Evolutionary conservation across 2,329 filamentous ascomycete genomes (phyloP), one percentile per base, ranked within the genome.

Genomic region (Penicillium sp.): DNA sequence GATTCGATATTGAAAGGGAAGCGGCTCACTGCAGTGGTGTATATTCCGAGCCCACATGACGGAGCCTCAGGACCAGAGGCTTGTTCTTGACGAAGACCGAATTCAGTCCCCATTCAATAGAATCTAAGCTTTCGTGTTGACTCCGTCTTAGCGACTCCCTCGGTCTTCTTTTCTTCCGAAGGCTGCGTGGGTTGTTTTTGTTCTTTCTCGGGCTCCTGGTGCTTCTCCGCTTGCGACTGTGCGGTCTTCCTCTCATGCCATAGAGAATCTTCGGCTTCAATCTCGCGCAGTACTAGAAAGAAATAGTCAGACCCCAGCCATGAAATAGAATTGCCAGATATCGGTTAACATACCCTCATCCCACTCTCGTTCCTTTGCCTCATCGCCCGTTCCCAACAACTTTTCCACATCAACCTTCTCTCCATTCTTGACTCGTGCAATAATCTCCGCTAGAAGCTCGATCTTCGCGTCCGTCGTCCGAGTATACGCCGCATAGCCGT

Each of bases 401-500:
- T 85, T 86, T 71, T 94, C 90, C 2, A 97, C 91, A 73, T 97
- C 90, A 19, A 97, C 88, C 16, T 89, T 81, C 61, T 80, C 76
- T 5, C 76, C 78, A 1, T 68, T 76, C 53, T 79, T 75, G 4
- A 77, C 65, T 31, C 71, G 76, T 48, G 77, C 76, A 61, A 80
- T 77, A 2, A 78, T 76, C 50, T 96, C 93, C 37, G 84, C 84
- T 56, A 99, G 74, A 30, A 91, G 69, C 3, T 81, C 83, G 60
- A 99, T 89, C 69, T 89, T 88, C 7, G 89, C 86, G 64, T 96
- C 89, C 5, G 91, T 87, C 63, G 86, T 85, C 48, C 92, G 85
- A 68, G 81, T 84, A 65, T 89, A 92, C 10, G 86, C 84, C 31
- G 82, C 80, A 68, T 87, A 88, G 48, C 92, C 87, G 64, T 89